Conservation (phyloP, 768 basidiomycete species). For the Pisolithus microcarpus region DNA sequence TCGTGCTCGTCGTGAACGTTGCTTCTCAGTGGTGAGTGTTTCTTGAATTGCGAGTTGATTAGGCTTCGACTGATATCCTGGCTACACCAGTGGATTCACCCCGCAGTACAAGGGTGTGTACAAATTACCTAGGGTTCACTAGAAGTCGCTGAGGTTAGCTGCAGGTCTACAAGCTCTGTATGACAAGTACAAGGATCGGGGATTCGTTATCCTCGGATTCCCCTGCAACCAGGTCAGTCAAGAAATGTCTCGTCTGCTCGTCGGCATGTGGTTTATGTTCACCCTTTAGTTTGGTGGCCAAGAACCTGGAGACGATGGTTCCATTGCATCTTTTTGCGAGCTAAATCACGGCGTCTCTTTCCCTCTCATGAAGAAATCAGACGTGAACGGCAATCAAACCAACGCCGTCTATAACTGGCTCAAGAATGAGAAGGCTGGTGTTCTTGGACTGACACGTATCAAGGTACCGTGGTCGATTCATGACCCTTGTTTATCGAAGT, state of each 20-base stretch:
- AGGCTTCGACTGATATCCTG: not conserved
- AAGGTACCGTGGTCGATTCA: conserved; percentile 43
- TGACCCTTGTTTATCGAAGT: not conserved
- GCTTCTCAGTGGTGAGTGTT: conserved; percentile 56
- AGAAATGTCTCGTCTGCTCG: not conserved
- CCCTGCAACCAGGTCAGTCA: conserved; percentile 75
- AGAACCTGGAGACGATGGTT: conserved; percentile 74
- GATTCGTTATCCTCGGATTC: conserved; percentile 78
- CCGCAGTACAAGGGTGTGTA: conserved; percentile 65
- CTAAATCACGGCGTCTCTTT: conserved; percentile 86
- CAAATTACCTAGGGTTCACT: not conserved
- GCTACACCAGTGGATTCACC: conserved; percentile 61
- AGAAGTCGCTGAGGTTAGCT: not conserved
- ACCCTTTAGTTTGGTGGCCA: conserved; percentile 69
- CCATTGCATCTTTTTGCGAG: conserved; percentile 67
- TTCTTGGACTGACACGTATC: conserved; percentile 65
- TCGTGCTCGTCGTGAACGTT: conserved; percentile 71
- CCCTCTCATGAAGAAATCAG: conserved; percentile 87
- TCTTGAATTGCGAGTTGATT: not conserved
- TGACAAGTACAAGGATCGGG: conserved; percentile 73
- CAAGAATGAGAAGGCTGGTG: conserved; percentile 69
- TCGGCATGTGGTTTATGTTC: not conserved
- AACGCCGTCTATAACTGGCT: conserved; percentile 84
- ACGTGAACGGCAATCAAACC: conserved; percentile 82
- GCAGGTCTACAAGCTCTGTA: conserved; percentile 73